Base-by-base conservation (phyloP, 768 basidiomycete genomes). In the Boletus barrowsii region DNA sequence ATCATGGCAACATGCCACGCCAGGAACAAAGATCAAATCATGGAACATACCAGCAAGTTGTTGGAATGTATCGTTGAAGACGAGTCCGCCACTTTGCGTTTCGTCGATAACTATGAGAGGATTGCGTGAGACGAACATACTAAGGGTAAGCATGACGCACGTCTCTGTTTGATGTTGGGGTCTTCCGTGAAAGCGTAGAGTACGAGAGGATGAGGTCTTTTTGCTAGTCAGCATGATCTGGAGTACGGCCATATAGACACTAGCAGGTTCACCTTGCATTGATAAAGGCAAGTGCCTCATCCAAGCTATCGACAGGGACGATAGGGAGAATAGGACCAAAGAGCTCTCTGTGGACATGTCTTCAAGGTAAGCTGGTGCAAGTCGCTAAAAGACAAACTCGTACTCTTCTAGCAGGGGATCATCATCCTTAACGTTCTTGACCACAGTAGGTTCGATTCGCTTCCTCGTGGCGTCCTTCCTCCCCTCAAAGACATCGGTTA, bases 241-340 rank as follows among this genome's bases (percentile, higher is more conserved):
- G 22, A n/a, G 10, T 10, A 18, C 32, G n/a, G 9, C 14, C 15
- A 39, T 7, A n/a, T 14, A 17, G 29, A 33, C 17, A 18, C 5
- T 5, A 8, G 9, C 8, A 9, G 51, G 56, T 76, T 17, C 47
- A 85, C 86, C 77, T 74, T 4, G 70, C 66, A 43, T 79, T 79
- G 41, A 88, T 67, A 60, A 82, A 82, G 2, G 75, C 72, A 36
- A 87, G 72, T 0, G 83, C 87, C 18, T 81, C 79, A 3, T 82
- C 75, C 8, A 86, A 49, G 49, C 67, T 72, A 32, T 83, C 79
- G 1, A 90, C 77, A 0, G 81, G 72, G 13, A 89, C 60, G 42
- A 91, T 74, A 1, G 88, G 82, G 8, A 90, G 62, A 22, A 90
- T 66, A 0, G 89, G 88, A 0, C 87, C 89, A 58, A 91, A 91